These are phyloP conservation scores for Geosmithia flava DNA, from an alignment of 2,329 filamentous ascomycete genomes.

Conservation along the genomic window DNA sequence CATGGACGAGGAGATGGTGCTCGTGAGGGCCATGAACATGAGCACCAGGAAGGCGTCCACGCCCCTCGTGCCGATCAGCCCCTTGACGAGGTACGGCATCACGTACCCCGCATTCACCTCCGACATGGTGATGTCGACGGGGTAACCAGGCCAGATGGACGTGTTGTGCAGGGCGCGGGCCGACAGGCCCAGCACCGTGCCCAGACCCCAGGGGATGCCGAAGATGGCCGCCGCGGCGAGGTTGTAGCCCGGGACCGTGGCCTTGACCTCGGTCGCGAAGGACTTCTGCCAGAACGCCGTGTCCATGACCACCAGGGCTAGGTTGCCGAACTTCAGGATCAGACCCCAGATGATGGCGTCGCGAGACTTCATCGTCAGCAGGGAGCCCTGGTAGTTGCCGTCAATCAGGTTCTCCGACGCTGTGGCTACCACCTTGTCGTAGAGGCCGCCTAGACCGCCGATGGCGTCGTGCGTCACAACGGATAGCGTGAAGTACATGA, in stretches of 20 bases:
- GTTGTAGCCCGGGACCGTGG: slow-evolving; percentile 76
- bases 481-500: slow-evolving; percentile 60
- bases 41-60: slow-evolving; percentile 64
- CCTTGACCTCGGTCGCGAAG: slow-evolving; percentile 67
- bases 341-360: slow-evolving; percentile 46
- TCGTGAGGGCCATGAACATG: slow-evolving; percentile 80
- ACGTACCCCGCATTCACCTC: slow-evolving; percentile 71
- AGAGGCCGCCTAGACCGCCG: slow-evolving; percentile 61
- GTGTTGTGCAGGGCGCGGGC: slow-evolving; percentile 64
- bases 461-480: slow-evolving; percentile 59
- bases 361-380: slow-evolving; percentile 68
- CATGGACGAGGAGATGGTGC: slow-evolving; percentile 66
- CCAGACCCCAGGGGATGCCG: slow-evolving; percentile 72
- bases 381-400: slow-evolving; percentile 65
- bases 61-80: slow-evolving; percentile 64
- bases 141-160: slow-evolving; percentile 56
- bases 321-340: slow-evolving; percentile 48
- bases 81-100: slow-evolving; percentile 67
- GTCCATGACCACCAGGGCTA: slow-evolving; percentile 66
- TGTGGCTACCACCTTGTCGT: slow-evolving; percentile 58
- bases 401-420: slow-evolving; percentile 55
- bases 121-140: slow-evolving; percentile 50
- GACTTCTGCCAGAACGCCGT: slow-evolving; percentile 83
- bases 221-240: slow-evolving; percentile 75
- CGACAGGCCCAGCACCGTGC: slow-evolving; percentile 71